Evolutionary conservation across 2,329 filamentous ascomycete species (phyloP).

Genomic region (Chaetomiaceae sp.): DNA sequence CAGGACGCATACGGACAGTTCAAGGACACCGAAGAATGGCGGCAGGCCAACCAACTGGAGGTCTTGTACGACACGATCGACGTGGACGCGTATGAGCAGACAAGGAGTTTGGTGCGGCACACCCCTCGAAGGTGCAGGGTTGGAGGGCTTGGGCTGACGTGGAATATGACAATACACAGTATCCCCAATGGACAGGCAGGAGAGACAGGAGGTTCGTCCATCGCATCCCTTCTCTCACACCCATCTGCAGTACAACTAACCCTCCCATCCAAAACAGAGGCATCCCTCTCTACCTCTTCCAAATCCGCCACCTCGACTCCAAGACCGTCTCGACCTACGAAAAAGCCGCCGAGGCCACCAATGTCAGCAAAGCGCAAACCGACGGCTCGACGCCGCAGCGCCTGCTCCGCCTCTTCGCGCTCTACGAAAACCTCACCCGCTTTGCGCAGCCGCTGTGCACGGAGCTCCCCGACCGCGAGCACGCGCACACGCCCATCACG

Average conservation of each 20-base stretch:
- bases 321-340: constrained; percentile 80
- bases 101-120: constrained; percentile 60
- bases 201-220: constrained; percentile 58
- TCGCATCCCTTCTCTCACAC: neutral
- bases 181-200: constrained; percentile 91
- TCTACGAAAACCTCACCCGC: constrained; percentile 88
- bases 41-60: constrained; percentile 71
- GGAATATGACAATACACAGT: constrained; percentile 49
- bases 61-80: constrained; percentile 83
- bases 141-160: constrained; percentile 1
- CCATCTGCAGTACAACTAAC: neutral
- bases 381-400: constrained; percentile 66
- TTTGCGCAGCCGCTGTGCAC: constrained; percentile 85
- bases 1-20: constrained; percentile 79
- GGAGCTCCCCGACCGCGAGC: constrained; percentile 63
- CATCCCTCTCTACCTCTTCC: constrained; percentile 87
- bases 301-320: constrained; percentile 75
- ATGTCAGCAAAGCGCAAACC: constrained; percentile 54
- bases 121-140: neutral
- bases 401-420: constrained; percentile 79
- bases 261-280: constrained; percentile 48
- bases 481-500: constrained; percentile 79
- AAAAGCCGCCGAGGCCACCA: constrained; percentile 54
- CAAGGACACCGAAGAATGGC: constrained; percentile 83
- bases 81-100: constrained; percentile 75